These are phyloP conservation scores for Leccinum pellstonianum DNA, from an alignment of 768 basidiomycete species.

Conservation along the genomic window DNA sequence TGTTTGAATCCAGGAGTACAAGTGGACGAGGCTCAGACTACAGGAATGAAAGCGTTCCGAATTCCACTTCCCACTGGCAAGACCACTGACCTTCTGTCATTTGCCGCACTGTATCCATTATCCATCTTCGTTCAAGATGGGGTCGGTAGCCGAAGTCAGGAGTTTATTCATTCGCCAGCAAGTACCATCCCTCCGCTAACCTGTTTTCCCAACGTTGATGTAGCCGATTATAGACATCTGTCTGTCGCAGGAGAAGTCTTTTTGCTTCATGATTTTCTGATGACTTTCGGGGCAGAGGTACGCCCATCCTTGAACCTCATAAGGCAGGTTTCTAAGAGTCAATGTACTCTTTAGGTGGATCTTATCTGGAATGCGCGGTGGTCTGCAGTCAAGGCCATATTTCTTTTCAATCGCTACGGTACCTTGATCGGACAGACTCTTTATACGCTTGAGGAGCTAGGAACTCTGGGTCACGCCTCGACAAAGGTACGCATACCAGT, in stretches of 20 bases:
- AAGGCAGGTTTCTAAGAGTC: not conserved
- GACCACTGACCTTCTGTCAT: not conserved
- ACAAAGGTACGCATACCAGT: conserved; percentile 1
- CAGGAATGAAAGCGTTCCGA: not conserved
- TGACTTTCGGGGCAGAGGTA: conserved; percentile 18
- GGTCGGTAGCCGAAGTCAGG: not conserved
- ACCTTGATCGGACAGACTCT: conserved; percentile 10
- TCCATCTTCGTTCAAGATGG: not conserved
- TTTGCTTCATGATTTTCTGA: conserved; percentile 5
- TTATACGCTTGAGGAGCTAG: conserved; percentile 16
- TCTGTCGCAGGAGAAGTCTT: conserved; percentile 5
- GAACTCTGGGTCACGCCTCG: conserved; percentile 12
- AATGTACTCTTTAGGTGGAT: not conserved
- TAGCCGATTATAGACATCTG: not conserved
- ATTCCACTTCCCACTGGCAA: no score
- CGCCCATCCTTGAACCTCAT: not conserved
- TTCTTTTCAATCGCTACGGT: conserved; percentile 23
- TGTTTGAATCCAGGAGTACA: not conserved
- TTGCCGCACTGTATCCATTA: not conserved
- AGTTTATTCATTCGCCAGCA: not conserved
- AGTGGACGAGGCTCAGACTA: not conserved
- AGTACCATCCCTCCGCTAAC: not conserved
- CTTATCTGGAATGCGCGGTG: conserved; percentile 13
- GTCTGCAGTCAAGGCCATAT: conserved; percentile 10
- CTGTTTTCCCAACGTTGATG: not conserved